Base-by-base conservation (phyloP, 129 eudicot genomes). In the Artemisia tridentata region DNA sequence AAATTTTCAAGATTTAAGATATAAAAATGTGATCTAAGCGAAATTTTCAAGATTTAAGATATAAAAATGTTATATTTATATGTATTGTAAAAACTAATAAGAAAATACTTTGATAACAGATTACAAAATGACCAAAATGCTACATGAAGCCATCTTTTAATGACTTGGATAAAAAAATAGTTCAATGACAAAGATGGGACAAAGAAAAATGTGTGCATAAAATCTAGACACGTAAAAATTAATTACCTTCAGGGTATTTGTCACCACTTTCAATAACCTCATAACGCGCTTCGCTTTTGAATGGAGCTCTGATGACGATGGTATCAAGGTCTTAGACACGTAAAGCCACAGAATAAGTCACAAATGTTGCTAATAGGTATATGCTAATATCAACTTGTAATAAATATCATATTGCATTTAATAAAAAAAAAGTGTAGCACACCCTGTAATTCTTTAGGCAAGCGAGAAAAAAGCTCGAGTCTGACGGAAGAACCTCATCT, bases 391-490 rank as follows among this genome's bases (percentile, higher is more conserved):
- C 23, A 23, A 38, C 51, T 2, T 21, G 23, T 21, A 21, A 21
- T 21, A 21, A 21, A 21, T 21, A 21, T 21, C 23, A 21, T 21
- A 21, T 21, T 21, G 23, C 23, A 21, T 21, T 47, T 47, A 11
- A 47, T 14, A 2, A 3, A 6, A 77, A 11, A 3, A 52, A 10
- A 41, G 16, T 0, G 27, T 7, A 25, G 31, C 93, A 52, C 83
- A 91, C 98, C 83, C 98, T 86, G 85, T 90, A 92, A 58, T 92
- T 75, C 16, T 81, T 77, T n/a, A 92, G 86, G 72, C 95, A 88
- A 65, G 88, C 96, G 0, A 83, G 84, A 72, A 92, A 92, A 76
- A 92, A 92, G 1, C 95, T 73, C 19, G 96, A 88, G 57, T 91
- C 75, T 0, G 88, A 80, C 4, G 98, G 96, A 68, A 86, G 95